Base-by-base conservation (phyloP, 2,329 filamentous ascomycete genomes). In the Colletotrichum higginsianum region DNA sequence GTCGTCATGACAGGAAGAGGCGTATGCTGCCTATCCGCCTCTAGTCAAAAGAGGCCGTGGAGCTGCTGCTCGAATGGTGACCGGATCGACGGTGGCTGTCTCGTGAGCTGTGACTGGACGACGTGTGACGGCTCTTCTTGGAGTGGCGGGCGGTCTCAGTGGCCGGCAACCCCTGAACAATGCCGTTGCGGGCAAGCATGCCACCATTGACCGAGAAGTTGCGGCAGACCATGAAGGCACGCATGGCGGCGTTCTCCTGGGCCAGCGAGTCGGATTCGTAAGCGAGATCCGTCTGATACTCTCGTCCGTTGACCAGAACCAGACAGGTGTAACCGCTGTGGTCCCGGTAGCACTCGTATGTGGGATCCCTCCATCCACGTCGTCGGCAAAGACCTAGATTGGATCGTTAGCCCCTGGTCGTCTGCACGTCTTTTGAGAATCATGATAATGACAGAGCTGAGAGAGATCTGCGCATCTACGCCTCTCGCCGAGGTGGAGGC, bases 141-240 rank as follows among this genome's bases (percentile, higher is more conserved):
- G 85, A 84, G 75, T 84, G 88, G 78, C 82, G 82, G 73, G 78
- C 82, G 66, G 88, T 83, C 75, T 86, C 84, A 75, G 86, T 85
- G 67, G 86, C 88, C 16, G 90, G 90, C 47, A 92, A 85, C 61
- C 90, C 90, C 81, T 92, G 90, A 74, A 92, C 89, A 74, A 92
- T 91, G 53, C 90, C 90, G 78, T 92, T 92, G 75, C 90, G 88
- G 74, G 90, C 90, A 74, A 92, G 86, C 94, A 97, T 98, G 80
- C 96, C 96, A 78, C 97, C 95, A 80, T 98, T 98, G 82, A 97
- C 94, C 67, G 94, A 97, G 84, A 98, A 98, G 87, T 98, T 98
- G 75, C 95, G 93, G 87, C 96, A 98, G 76, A 98, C 96, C 90
- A 98, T 96, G 84, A 98, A 98, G 69, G 96, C 96, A 74, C 95